Evolutionary conservation across 129 eudicot species (phyloP).

Genomic region (Artemisia argyi): DNA sequence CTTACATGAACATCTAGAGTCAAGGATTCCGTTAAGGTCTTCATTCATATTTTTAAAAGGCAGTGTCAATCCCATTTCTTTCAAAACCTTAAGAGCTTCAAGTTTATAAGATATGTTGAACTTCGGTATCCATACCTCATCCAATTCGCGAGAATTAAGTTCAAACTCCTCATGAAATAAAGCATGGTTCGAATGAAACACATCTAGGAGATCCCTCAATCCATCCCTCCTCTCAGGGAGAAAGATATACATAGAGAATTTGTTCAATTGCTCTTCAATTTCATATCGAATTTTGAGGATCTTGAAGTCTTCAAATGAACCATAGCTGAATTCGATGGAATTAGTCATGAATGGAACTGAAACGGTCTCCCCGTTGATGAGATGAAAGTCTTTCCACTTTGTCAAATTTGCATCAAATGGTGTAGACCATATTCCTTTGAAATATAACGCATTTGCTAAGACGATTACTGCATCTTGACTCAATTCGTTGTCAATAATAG

Average conservation of each 20-base stretch:
- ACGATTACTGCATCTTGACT: too few species aligned
- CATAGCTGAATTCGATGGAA: background rate
- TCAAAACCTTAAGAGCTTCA: background rate
- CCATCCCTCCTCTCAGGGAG: background rate
- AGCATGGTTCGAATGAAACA: background rate
- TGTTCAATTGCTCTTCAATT: background rate
- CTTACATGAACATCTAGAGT: background rate
- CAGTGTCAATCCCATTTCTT: background rate
- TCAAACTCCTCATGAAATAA: background rate
- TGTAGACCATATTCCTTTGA: too few species aligned
- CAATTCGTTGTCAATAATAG: too few species aligned
- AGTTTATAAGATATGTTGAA: background rate
- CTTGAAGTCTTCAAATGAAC: background rate
- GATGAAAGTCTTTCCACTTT: background rate
- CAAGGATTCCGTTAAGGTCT: background rate
- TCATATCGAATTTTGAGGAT: background rate
- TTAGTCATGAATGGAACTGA: background rate
- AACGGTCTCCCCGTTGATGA: background rate
- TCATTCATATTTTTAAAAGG: background rate
- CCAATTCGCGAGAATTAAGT: background rate
- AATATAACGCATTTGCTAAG: too few species aligned
- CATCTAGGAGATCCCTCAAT: background rate
- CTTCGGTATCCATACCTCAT: background rate
- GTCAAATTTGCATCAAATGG: too few species aligned
- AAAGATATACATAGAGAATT: background rate